Evolutionary conservation across 305 asterid species (phyloP), one percentile per base, ranked within the genome.

Genomic region (Solanum chacoense): DNA sequence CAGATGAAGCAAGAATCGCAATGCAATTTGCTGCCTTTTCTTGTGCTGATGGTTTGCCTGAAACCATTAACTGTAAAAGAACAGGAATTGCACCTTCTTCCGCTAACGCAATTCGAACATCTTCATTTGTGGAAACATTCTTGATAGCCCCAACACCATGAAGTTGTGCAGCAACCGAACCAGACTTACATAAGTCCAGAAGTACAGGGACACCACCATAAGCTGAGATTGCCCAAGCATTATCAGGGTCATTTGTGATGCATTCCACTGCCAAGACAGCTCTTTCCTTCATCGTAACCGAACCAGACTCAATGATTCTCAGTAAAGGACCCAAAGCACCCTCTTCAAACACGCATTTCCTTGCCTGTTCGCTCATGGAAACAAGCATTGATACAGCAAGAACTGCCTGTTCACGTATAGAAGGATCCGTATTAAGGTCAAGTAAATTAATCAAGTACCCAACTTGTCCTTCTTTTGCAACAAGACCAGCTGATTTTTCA

Each of bases 171-270:
- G 91, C 4, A 32, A 81, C 28, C 0, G 99, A 96, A n/a, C 98
- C 97, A 6, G 98, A 93, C 90, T 92, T 96, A 89, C 98, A 95
- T 36, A 97, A 88, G 32, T 97, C 96, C n/a, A 93, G 34, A 3
- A 97, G 92, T 80, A 93, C 93, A 6, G 96, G 91, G 32, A 97
- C 94, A 45, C 99, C 99, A 7, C 97, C 95, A 71, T 96, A 96
- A 9, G 99, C 98, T 14, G 96, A 95, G 87, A 97, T 89, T 1
- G 99, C 98, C 99, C 99, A 97, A 5, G 95, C 95, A 87, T 97
- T 94, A 89, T 97, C 98, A 10, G 94, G 92, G 87, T 96, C 98
- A 13, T 90, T 90, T 11, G 99, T 97, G 29, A 97, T 94, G 78
- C 91, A 91, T 74, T 97, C 98, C 79, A 97, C 96, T 9, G 98